Conservation (phyloP, 768 basidiomycete species). For the Udeniomyces megalosporus region DNA sequence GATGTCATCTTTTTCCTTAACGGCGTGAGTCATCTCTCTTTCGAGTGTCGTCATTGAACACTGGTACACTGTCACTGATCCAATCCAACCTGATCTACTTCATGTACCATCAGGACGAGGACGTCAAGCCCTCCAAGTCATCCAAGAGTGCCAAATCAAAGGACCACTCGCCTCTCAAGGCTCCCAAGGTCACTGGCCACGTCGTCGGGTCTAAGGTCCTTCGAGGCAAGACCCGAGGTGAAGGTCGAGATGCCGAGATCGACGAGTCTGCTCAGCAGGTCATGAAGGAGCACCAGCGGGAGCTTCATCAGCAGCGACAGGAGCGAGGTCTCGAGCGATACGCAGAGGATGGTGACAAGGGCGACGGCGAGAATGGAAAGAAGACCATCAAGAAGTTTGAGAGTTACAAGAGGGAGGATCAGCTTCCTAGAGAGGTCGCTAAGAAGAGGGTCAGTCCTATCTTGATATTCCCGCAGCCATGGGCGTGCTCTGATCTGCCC, state of each 20-base stretch:
- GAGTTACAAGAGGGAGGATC: conserved; percentile 89
- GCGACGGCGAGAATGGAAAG: conserved; percentile 70
- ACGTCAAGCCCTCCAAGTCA: conserved; percentile 21
- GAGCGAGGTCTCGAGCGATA: conserved; percentile 64
- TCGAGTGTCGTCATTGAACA: background rate
- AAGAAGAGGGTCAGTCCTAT: conserved; percentile 47
- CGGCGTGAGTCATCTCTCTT: conserved; percentile 3
- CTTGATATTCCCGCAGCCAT: background rate
- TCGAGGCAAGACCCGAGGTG: conserved; percentile 62
- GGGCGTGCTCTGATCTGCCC: background rate
- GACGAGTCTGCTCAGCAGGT: conserved; percentile 59
- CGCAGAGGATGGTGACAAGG: conserved; percentile 61
- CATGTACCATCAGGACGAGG: conserved; percentile 42
- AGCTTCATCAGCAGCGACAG: conserved; percentile 62
- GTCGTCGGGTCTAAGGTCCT: conserved; percentile 70
- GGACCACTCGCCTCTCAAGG: conserved; percentile 38
- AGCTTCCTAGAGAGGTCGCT: conserved; percentile 68
- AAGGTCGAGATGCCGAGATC: conserved; percentile 56
- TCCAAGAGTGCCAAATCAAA: conserved; percentile 37
- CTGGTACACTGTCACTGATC: background rate
- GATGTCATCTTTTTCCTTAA: conserved; percentile 68
- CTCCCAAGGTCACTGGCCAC: conserved; percentile 34
- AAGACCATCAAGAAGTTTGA: conserved; percentile 78
- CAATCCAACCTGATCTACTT: background rate
- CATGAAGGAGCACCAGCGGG: conserved; percentile 72